Base-by-base conservation (phyloP, 352 stramenopile genomes). In the Globisporangium lucens region DNA sequence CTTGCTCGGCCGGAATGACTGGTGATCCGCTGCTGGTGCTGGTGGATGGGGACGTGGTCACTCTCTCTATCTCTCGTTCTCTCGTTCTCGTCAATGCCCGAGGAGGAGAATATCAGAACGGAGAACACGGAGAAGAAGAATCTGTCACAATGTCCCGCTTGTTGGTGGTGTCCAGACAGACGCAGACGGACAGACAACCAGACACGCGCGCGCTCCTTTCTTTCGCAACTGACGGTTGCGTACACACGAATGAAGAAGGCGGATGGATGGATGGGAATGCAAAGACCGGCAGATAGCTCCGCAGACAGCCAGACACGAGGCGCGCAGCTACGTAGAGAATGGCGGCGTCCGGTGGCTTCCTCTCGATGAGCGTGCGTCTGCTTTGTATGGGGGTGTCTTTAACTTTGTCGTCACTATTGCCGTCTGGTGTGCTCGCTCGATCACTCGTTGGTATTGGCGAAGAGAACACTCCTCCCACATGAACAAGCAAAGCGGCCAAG, bases 31-130 rank as follows among this genome's bases (percentile, higher is more conserved):
- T 41, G 53, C 17, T 41, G 53, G 1, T 61, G 38, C 46, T 53
- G 33, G 29, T 60, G 53, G 53, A 15, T n/a, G 29, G 53, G 38
- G 56, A 61, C 56, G 33, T 38, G 29, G 55, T 43, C 55, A 10
- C 30, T 22, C n/a, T 43, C 55, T 47, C 56, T 43, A 30, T 47
- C 56, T 43, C 55, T 58, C 22, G 10, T 17, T 41, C 17, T 46
- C 55, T 46, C 7, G 27, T 2, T 30, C 27, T 59, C 53, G 53
- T 59, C 53, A 59, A 41, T 41, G 7, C 17, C 15, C 29, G 29
- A 60, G 53, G 43, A 43, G 3, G 56, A 46, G 27, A 61, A 61
- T 61, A 61, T 61, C 56, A 61, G 56, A 61, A 46, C 30, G 30
- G 33, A 61, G 56, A 61, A 61, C 30, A 30, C 53, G 53, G 5